Percentiles rank a stretch among this genome's conserved stretches.
Evolutionary conservation across 306 rosid genomes (phyloP).

Genomic region (peach (Prunus persica)): DNA sequence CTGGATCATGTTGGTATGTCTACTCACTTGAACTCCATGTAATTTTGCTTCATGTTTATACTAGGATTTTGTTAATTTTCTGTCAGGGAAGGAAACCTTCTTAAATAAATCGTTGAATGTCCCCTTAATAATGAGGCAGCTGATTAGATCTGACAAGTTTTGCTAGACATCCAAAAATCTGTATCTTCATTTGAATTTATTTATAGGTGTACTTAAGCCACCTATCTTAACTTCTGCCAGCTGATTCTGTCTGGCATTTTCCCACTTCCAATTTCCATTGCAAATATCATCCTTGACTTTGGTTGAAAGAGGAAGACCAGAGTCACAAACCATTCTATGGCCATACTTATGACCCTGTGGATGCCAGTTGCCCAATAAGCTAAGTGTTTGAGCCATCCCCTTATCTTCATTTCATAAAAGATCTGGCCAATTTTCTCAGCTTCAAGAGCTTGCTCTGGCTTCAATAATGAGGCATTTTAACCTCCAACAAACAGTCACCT

Average conservation of each 20-base stretch:
- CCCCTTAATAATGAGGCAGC: not conserved
- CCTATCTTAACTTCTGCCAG: not conserved
- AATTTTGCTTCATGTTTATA: not conserved
- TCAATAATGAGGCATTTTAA: not conserved
- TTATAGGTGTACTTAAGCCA: not conserved
- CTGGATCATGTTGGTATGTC: slow-evolving; percentile 87
- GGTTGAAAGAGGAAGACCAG: not conserved
- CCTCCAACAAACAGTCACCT: not conserved
- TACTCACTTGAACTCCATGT: slow-evolving; percentile 19
- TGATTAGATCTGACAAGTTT: not conserved
- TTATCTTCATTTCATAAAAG: too few species aligned
- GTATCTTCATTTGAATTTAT: not conserved
- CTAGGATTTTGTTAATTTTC: not conserved
- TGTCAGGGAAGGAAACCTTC: not conserved
- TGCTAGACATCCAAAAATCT: not conserved
- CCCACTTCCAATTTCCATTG: not conserved
- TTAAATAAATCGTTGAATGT: not conserved
- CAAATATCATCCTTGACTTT: not conserved
- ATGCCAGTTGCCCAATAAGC: too few species aligned
- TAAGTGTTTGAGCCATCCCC: too few species aligned
- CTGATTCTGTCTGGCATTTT: not conserved
- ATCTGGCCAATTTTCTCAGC: not conserved
- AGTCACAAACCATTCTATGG: not conserved
- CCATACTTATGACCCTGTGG: too few species aligned
- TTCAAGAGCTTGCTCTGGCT: not conserved